A percentile compares a stretch with the other conserved stretches of the same genome.
These are phyloP conservation scores for Yamadazyma triangularis DNA, from an alignment of 1,139 yeast genomes.

Conservation along the genomic window DNA sequence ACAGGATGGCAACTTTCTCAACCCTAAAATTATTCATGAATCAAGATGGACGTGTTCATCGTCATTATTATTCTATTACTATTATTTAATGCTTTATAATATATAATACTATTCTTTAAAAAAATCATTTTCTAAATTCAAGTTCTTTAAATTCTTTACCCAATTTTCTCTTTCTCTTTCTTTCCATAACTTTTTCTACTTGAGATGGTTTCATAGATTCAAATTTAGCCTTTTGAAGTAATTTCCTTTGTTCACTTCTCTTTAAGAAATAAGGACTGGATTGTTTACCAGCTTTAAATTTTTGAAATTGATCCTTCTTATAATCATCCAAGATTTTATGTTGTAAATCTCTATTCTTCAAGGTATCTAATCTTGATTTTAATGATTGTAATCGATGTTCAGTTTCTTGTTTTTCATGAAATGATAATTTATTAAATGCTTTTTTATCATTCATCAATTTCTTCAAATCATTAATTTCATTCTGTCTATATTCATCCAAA, in stretches of 20 bases:
- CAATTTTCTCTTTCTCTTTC: conserved; percentile 88
- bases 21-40: too few species aligned
- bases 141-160: conserved; percentile 86
- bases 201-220: conserved; percentile 79
- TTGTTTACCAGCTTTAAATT: conserved; percentile 46
- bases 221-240: conserved; percentile 84
- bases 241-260: conserved; percentile 75
- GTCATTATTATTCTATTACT: too few species aligned
- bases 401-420: conserved; percentile 50
- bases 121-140: conserved; percentile 43
- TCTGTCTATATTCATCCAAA: conserved; percentile 76
- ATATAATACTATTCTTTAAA: too few species aligned
- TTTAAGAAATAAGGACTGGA: conserved; percentile 60
- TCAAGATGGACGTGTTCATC: too few species aligned
- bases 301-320: conserved; percentile 44
- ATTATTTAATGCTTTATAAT: too few species aligned
- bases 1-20: too few species aligned
- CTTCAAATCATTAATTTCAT: conserved; percentile 63
- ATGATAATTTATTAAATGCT: conserved; percentile 37
- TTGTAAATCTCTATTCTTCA: conserved; percentile 75
- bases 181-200: conserved; percentile 83
- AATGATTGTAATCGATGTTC: conserved; percentile 54
- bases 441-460: conserved; percentile 54
- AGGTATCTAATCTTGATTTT: conserved; percentile 71
- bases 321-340: conserved; percentile 53